Base-by-base conservation (phyloP, 306 rosid species). In the Alnus glutinosa region DNA sequence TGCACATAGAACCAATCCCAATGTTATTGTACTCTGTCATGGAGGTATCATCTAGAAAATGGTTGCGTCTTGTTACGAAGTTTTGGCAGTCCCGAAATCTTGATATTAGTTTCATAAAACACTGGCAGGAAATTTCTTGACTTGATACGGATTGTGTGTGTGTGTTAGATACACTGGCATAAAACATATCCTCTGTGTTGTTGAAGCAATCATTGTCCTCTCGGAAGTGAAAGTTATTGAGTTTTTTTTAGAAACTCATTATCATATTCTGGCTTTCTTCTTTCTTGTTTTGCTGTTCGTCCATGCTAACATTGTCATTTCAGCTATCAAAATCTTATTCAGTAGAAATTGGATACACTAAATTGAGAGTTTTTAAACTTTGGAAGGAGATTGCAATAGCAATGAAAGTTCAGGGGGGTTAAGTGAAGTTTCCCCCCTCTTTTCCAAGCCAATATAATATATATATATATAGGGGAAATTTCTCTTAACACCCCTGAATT, bases 1-100 rank as follows among this genome's bases (percentile, higher is more conserved):
- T 36, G 93, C 90, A 23, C 95, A 82, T 73, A 83, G 83, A 82
- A 89, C 89, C 83, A 91, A 92, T 84, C 89, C 92, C 71, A 78
- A 79, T 77, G 85, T 77, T 74, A 87, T 94, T 72, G 92, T 94
- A 75, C 90, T 92, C 77, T 94, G 95, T 82, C 97, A 94, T 81
- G 95, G 97, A 85, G 97, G 98, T 91, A 92, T 72, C 58, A 30
- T 73, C 81, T 70, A n/a, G 52, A 7, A 47, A 16, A 49, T 69
- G 50, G 74, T 78, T 67, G 52, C 55, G 72, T 74, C 57, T 15
- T 39, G 57, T 67, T 63, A 4, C 0, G 16, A 67, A 67, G 51
- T 67, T 67, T 67, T 67, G 71, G 13, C 18, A 19, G 47, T 39
- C 47, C n/a, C 4, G 12, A 6, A 39, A 39, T 67, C 39, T 9